A percentile compares a stretch with the other conserved stretches of the same genome.
Conservation (phyloP, 2,329 filamentous ascomycete species). For the Sphaerulina musiva region DNA sequence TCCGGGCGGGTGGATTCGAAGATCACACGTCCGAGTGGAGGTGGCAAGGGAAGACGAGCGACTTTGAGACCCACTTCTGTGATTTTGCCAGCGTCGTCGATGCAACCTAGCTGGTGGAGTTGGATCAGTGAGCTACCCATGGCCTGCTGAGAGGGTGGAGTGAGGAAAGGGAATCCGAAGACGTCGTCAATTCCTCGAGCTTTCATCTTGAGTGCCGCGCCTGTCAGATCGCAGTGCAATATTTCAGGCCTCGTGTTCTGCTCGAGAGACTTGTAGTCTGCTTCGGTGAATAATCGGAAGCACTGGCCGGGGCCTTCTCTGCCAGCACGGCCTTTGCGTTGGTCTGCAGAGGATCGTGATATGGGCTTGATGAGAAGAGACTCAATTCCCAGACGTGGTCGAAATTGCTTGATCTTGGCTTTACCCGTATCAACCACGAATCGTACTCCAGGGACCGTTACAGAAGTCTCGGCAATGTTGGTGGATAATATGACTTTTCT, state of each 20-base stretch:
- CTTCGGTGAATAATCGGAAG: constrained; percentile 79
- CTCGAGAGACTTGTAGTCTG: constrained; percentile 62
- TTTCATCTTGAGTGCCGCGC: constrained; percentile 87
- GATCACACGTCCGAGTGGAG: constrained; percentile 72
- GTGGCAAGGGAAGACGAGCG: constrained; percentile 74
- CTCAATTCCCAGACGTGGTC: constrained; percentile 76
- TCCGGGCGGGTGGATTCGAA: constrained; percentile 68
- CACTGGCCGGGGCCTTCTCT: constrained; percentile 88
- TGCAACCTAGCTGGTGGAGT: constrained; percentile 68
- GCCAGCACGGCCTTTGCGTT: constrained; percentile 84
- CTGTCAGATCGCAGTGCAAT: constrained; percentile 77
- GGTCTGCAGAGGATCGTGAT: constrained; percentile 86
- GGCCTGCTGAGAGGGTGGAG: constrained; percentile 67
- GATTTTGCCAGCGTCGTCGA: constrained; percentile 66
- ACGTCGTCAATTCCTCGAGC: constrained; percentile 80
- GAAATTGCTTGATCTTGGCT: constrained; percentile 88
- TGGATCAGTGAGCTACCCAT: constrained; percentile 77
- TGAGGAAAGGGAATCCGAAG: constrained; percentile 75
- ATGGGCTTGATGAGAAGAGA: constrained; percentile 86
- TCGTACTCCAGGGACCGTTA: constrained; percentile 87
- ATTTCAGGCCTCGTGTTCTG: constrained; percentile 82
- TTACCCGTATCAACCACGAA: constrained; percentile 92
- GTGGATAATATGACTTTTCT: constrained; percentile 88
- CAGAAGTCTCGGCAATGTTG: constrained; percentile 97
- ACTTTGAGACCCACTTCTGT: constrained; percentile 69